phyloP scores from a whole-genome alignment of 2,329 filamentous ascomycete species.

The Penicillium psychrosexuale region DNA sequence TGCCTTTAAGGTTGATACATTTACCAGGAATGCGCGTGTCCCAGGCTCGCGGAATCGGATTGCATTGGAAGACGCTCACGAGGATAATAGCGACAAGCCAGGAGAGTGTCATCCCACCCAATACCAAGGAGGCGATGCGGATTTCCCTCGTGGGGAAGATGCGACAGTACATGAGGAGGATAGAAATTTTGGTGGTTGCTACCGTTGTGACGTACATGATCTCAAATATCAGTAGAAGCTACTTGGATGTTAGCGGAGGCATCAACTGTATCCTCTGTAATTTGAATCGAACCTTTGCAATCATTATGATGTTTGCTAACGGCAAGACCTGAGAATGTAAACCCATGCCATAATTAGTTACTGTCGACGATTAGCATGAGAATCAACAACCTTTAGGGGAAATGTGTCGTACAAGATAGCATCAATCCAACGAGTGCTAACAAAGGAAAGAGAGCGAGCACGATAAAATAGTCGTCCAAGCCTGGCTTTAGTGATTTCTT shows the following conservation, averaged over 20 bases:
- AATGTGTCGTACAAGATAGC: background rate
- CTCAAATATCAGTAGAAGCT: slow-evolving; percentile 48
- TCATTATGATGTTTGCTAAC: slow-evolving; percentile 1
- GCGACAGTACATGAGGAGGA: slow-evolving; percentile 54
- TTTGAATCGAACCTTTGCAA: slow-evolving; percentile 6
- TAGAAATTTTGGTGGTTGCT: slow-evolving; percentile 50
- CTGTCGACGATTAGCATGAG: background rate
- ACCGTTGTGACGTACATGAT: slow-evolving; percentile 42
- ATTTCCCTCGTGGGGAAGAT: slow-evolving; percentile 50
- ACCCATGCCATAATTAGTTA: slow-evolving; percentile 13
- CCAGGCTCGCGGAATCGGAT: slow-evolving; percentile 52
- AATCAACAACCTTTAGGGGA: background rate
- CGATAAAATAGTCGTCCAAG: slow-evolving; percentile 9
- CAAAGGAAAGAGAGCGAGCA: slow-evolving; percentile 7
- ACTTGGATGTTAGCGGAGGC: background rate
- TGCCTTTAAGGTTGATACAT: slow-evolving; percentile 51
- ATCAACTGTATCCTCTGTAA: background rate
- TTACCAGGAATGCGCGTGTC: slow-evolving; percentile 44
- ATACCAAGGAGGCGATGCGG: slow-evolving; percentile 41
- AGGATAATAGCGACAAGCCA: slow-evolving; percentile 52
- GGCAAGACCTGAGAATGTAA: slow-evolving; percentile 5
- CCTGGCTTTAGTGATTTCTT: slow-evolving; percentile 4
- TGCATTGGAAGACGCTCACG: slow-evolving; percentile 54
- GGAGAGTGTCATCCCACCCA: slow-evolving; percentile 45
- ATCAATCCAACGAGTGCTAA: slow-evolving; percentile 5